Base-by-base conservation (phyloP, 768 basidiomycete species). In the Terana coerulea region DNA sequence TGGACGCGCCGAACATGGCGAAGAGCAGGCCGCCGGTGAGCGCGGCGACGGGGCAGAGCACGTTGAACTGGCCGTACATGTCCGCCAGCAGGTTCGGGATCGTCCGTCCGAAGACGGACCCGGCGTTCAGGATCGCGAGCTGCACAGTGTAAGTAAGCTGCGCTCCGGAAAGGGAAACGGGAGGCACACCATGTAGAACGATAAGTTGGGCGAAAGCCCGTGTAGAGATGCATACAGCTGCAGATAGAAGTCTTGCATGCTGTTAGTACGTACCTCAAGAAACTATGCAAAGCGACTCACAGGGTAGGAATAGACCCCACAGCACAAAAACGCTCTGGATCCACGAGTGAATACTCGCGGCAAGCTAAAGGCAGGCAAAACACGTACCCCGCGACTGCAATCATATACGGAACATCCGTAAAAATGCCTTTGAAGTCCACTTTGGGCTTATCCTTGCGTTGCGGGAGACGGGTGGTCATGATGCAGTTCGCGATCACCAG, bases 231-330 rank as follows among this genome's bases (percentile, higher is more conserved):
- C 67, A 53, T 72, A 79, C 4, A 79, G 65, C 52, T 80, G 78
- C 8, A 80, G 67, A 56, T 79, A 80, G 60, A 79, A 79, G 57
- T 74, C 77, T 78, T 52, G 24, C 25, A 34, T 7, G 21, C 14
- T 52, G n/a, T 36, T 34, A 25, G 51, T 21, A 52, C 33, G n/a
- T n/a, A 30, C 24, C n/a, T n/a, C n/a, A n/a, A n/a, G n/a, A n/a
- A n/a, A n/a, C 14, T 7, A 19, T 26, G 47, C 39, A 17, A 4
- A 21, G 15, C 17, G 26, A 63, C 74, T 26, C 63, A 78, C 77
- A 78, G 26, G 78, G 78, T n/a, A 79, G 65, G 52, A 77, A 79
- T 9, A 73, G 63, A 22, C 77, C 78, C 74, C 73, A 77, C 49
- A 76, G 78, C 52, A 70, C 66, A 45, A 72, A 45, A 72, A 69